These are phyloP conservation scores for Phaffomyces antillensis DNA, from an alignment of 805 yeast species.

Conservation along the genomic window DNA sequence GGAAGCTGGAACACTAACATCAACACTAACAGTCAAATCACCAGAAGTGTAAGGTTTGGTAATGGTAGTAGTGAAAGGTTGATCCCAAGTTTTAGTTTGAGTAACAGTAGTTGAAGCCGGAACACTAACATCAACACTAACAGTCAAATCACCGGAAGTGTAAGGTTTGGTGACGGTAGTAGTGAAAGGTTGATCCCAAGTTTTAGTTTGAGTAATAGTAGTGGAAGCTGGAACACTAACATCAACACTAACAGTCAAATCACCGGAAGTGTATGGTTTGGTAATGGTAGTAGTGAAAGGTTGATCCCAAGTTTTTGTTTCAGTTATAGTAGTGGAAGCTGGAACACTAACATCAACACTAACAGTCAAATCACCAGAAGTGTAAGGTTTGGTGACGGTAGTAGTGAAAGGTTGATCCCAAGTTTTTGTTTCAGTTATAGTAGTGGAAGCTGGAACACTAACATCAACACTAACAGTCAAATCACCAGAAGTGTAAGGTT, in stretches of 20 bases:
- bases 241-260: slow-evolving; percentile 6
- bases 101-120: not conserved
- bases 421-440: slow-evolving; percentile 3
- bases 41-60: not conserved
- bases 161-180: not conserved
- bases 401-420: slow-evolving; percentile 10
- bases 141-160: not conserved
- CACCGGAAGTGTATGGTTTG: slow-evolving; percentile 9
- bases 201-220: not conserved
- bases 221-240: slow-evolving; percentile 2
- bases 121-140: not conserved
- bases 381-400: slow-evolving; percentile 7
- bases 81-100: not conserved
- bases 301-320: slow-evolving; percentile 8
- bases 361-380: slow-evolving; percentile 6
- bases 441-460: slow-evolving; percentile 1
- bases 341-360: slow-evolving; percentile 8
- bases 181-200: not conserved
- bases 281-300: slow-evolving; percentile 8
- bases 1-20: not conserved
- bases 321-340: not conserved
- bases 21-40: not conserved
- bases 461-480: too few relatives aligned
- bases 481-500: slow-evolving; percentile 1
- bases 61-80: not conserved